phyloP scores from a whole-genome alignment of 768 basidiomycete species.

The Phlebiopsis gigantea region DNA sequence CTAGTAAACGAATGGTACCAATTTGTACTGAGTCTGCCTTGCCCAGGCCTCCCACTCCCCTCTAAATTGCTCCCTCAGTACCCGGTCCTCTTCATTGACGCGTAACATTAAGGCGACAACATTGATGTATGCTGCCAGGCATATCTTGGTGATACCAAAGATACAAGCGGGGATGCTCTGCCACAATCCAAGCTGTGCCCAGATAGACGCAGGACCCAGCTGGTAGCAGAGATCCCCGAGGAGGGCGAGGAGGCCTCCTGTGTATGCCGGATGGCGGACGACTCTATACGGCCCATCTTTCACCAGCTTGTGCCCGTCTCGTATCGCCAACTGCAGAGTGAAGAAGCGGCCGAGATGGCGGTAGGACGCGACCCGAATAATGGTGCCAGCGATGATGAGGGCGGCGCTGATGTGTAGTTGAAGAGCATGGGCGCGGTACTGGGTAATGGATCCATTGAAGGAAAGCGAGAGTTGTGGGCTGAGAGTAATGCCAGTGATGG shows the following conservation, averaged over 20 bases:
- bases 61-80: neutral
- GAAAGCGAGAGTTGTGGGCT: too few species aligned
- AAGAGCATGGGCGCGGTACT: too few species aligned
- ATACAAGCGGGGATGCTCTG: neutral
- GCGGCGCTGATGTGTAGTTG: neutral
- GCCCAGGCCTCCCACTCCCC: neutral
- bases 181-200: neutral
- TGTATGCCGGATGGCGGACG: slow-evolving; percentile 21
- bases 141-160: neutral
- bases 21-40: neutral
- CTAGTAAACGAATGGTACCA: neutral
- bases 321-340: slow-evolving; percentile 7
- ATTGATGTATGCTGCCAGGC: neutral
- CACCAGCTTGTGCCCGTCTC: slow-evolving; percentile 11
- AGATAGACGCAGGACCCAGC: neutral
- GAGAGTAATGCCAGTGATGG: too few species aligned
- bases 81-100: neutral
- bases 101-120: too few species aligned
- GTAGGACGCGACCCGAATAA: neutral
- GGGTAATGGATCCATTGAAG: too few species aligned
- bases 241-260: slow-evolving; percentile 5
- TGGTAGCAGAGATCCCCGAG: slow-evolving; percentile 6
- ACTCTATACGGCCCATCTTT: slow-evolving; percentile 14
- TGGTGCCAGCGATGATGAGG: neutral
- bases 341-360: slow-evolving; percentile 3